phyloP scores from a whole-genome alignment of 306 rosid species.

The Cicer pinnatifidum region DNA sequence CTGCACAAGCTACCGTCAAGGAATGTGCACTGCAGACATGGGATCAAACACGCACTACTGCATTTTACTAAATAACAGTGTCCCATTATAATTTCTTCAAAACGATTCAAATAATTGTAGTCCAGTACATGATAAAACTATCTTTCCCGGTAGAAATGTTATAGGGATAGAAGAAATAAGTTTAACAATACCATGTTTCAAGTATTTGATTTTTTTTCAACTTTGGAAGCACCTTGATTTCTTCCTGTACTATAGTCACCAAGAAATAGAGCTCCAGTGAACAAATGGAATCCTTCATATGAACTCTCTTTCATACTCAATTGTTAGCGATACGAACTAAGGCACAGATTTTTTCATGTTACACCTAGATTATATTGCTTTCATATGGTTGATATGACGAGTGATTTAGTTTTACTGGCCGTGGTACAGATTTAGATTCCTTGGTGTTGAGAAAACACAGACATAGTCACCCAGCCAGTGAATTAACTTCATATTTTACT shows the following conservation, averaged over 20 bases:
- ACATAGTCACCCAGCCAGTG: neutral
- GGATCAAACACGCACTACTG: no score
- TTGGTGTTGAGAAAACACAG: neutral
- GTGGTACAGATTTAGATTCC: neutral
- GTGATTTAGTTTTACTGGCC: neutral
- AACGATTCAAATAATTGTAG: no score
- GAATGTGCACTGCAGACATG: no score
- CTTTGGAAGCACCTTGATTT: neutral
- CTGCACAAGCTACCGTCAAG: no score
- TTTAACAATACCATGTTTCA: neutral
- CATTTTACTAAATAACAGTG: no score
- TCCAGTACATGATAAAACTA: no score
- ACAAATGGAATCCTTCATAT: neutral
- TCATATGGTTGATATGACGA: conserved; percentile 1
- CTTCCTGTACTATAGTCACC: neutral
- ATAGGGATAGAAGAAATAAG: no score
- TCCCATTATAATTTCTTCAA: no score
- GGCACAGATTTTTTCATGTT: neutral
- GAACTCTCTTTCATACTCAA: neutral
- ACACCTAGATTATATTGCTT: neutral
- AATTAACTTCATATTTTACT: neutral
- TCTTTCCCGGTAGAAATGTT: no score
- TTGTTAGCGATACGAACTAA: neutral
- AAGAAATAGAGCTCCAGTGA: neutral
- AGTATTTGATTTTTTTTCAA: neutral